Conservation (phyloP, 2,329 filamentous ascomycete genomes). For the Cladosporium sp. region DNA sequence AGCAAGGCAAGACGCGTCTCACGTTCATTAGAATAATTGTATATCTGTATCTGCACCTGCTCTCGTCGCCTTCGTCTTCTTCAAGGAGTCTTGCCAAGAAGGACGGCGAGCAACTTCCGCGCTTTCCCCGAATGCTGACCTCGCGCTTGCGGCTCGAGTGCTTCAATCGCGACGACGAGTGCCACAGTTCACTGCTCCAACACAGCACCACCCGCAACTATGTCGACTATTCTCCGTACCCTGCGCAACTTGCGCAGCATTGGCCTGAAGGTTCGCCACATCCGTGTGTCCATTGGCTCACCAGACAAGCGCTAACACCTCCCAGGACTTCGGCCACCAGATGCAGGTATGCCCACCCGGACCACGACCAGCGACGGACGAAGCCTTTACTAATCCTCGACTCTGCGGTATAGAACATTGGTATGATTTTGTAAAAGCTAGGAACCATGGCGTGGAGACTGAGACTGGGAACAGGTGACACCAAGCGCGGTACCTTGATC, state of each 20-base stretch:
- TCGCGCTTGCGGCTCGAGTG: background rate
- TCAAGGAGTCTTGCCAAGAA: conserved; percentile 15
- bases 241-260: conserved; percentile 83
- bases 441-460: conserved; percentile 28
- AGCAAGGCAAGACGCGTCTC: conserved; percentile 31
- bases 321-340: conserved; percentile 85
- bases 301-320: conserved; percentile 36
- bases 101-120: conserved; percentile 6
- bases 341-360: conserved; percentile 71
- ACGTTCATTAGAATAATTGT: conserved; percentile 31
- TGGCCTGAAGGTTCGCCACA: conserved; percentile 71
- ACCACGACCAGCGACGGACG: conserved; percentile 10
- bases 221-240: conserved; percentile 91
- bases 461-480: conserved; percentile 71
- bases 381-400: conserved; percentile 3
- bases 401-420: conserved; percentile 37
- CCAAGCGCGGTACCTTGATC: conserved; percentile 86
- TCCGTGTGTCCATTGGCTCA: background rate
- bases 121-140: conserved; percentile 9
- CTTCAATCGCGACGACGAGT: conserved; percentile 17
- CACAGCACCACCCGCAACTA: conserved; percentile 50
- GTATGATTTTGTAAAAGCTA: conserved; percentile 29
- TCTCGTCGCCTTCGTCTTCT: conserved; percentile 8
- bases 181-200: conserved; percentile 2
- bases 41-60: background rate